Base-by-base conservation (phyloP, 2,329 filamentous ascomycete species). In the Helotiales sp. region DNA sequence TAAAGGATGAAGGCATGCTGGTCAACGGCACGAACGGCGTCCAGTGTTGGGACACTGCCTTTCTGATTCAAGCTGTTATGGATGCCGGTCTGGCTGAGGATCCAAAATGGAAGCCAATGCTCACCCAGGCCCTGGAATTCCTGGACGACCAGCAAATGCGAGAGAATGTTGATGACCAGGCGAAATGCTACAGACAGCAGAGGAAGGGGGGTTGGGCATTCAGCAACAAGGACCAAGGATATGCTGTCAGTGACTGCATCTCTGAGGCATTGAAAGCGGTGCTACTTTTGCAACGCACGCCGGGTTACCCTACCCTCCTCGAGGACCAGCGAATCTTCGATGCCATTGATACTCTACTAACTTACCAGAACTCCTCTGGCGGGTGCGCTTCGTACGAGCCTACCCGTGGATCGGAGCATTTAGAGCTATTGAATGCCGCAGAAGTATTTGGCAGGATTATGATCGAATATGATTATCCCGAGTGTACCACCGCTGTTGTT, bases 1-100 rank as follows among this genome's bases (percentile, higher is more conserved):
- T 99, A 50, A 96, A 96, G 63, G 74, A 86, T 31, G 93, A 97
- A 71, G 95, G 95, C 5, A 91, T 99, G 90, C 81, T 98, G 48
- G 88, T 88, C 74, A 97, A 97, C 67, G 95, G 95, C 34, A 99
- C 95, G 8, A 98, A 99, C 66, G 95, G 95, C n/a, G 93, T 98
- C 1, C 95, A 99, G 73, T 89, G 87, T 63, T 99, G 95, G 95
- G 95, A 99, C 71, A 99, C 95, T 0, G 83, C 92, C 0, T 98
- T 98, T 70, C 77, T 88, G 17, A 91, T 97, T 31, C 92, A 96
- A 72, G 88, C 90, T 0, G 84, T 90, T 5, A 83, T 91, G 52
- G 90, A 91, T 49, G 87, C 90, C 6, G 91, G 90, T 0, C 81
- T 97, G 25, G 87, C 89, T n/a, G 77, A 86, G 29, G 85, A 96